Base-by-base conservation (phyloP, 2,329 filamentous ascomycete genomes). In the Colletotrichum musae region DNA sequence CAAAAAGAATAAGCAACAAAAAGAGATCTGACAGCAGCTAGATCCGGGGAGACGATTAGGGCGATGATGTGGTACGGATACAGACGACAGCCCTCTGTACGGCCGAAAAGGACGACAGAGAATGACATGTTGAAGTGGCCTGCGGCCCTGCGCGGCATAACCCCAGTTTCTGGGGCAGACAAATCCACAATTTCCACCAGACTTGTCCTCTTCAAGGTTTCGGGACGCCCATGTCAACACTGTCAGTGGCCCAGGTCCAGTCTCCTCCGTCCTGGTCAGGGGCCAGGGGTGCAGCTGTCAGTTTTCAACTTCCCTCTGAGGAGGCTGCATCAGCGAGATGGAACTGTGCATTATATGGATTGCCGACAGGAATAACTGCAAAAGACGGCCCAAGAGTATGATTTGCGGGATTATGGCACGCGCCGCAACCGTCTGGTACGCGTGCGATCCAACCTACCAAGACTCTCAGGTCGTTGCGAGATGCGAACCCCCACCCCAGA, bases 1-100 rank as follows among this genome's bases (percentile, higher is more conserved):
- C 6, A 6, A 51, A 24, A 26, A 39, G 16, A 48, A 47, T 24
- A 53, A 61, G 63, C 48, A 60, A n/a, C 21, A 39, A 36, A n/a
- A 63, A n/a, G 47, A 24, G n/a, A 56, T 54, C 48, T 56, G 51
- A 50, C 58, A 53, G 60, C 54, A 47, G 41, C 36, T 21, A 64
- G 51, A 60, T 56, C 51, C 56, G 45, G 62, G 57, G 51, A 50
- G 39, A 28, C 41, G 58, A 58, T 50, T 61, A 56, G 56, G 51
- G 54, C 54, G 56, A 47, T 51, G 56, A 66, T 69, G 62, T 69
- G 66, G 67, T 69, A 63, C 67, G 66, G 67, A 66, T 69, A 63
- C 67, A 69, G 67, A 66, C 61, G 62, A 43, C 47, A 32, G 28
- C 16, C 51, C 48, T 59, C 56, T 66, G 43, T 52, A 48, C 58